Evolutionary conservation across 495 filamentous ascomycete genomes (phyloP).

Genomic region (Hyaloscypha finlandica): DNA sequence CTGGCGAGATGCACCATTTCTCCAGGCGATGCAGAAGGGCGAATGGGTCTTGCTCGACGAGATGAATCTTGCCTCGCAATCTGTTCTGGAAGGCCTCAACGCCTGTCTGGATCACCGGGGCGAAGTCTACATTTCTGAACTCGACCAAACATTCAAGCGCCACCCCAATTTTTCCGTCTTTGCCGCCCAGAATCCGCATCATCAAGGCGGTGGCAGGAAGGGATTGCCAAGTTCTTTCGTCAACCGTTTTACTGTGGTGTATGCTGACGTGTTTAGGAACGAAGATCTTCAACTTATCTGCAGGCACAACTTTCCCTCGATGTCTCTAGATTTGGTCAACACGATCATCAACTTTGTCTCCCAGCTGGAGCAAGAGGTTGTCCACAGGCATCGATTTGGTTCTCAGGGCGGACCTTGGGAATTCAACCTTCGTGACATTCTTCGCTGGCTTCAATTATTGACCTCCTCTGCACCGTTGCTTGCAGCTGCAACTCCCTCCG

Average conservation of each 20-base stretch:
- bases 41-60: constrained; percentile 97
- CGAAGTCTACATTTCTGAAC: constrained; percentile 91
- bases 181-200: constrained; percentile 96
- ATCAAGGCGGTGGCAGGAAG: constrained; percentile 94
- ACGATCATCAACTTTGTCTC: constrained; percentile 81
- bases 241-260: constrained; percentile 97
- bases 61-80: constrained; percentile 98
- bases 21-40: constrained; percentile 93
- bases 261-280: constrained; percentile 82
- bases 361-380: constrained; percentile 68
- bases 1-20: constrained; percentile 94
- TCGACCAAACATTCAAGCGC: constrained; percentile 88
- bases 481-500: constrained; percentile 50
- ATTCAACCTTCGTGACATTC: constrained; percentile 90
- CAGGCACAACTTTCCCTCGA: constrained; percentile 67
- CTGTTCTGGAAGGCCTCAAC: constrained; percentile 94
- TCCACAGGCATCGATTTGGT: constrained; percentile 66
- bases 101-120: constrained; percentile 97
- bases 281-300: constrained; percentile 84
- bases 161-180: constrained; percentile 91
- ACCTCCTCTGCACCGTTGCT: constrained; percentile 57
- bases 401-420: constrained; percentile 92
- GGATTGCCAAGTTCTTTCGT: constrained; percentile 95
- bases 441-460: constrained; percentile 83
- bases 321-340: constrained; percentile 54